phyloP scores from a whole-genome alignment of 805 yeast species.

The Pichia cabralensis region DNA sequence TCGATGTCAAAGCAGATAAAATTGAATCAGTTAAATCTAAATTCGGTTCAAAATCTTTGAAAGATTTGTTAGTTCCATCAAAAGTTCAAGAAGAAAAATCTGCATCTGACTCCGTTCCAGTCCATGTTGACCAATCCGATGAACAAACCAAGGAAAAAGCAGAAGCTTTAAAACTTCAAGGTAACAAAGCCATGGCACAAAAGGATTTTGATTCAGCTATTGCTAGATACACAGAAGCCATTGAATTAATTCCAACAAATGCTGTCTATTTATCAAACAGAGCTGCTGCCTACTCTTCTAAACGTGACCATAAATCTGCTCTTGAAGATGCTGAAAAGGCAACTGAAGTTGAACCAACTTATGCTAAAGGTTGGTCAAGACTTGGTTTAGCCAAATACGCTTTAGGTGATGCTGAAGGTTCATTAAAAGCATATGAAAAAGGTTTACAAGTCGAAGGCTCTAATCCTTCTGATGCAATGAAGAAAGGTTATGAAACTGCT shows the following conservation, averaged over 20 bases:
- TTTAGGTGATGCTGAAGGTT: constrained; percentile 82
- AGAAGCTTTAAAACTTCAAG: constrained; percentile 76
- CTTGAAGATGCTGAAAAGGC: constrained; percentile 78
- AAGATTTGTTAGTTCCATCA: constrained; percentile 30
- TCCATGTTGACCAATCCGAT: constrained; percentile 35
- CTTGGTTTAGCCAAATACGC: constrained; percentile 91
- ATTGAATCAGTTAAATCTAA: constrained; percentile 25
- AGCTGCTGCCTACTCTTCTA: constrained; percentile 91
- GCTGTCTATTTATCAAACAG: constrained; percentile 87
- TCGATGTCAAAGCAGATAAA: constrained; percentile 40
- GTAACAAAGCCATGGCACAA: constrained; percentile 81
- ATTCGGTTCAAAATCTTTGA: constrained; percentile 39
- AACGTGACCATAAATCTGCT: constrained; percentile 65
- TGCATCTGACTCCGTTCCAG: constrained; percentile 25
- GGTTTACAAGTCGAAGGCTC: constrained; percentile 87
- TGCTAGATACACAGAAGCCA: constrained; percentile 71
- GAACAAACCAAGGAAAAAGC: constrained; percentile 55
- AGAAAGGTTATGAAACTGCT: constrained; percentile 88
- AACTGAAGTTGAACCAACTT: constrained; percentile 63
- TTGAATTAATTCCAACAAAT: constrained; percentile 56
- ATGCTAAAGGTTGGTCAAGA: constrained; percentile 90
- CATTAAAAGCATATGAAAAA: constrained; percentile 81
- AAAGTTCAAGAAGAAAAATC: background rate
- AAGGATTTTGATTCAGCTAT: constrained; percentile 65
- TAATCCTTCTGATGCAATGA: constrained; percentile 78